phyloP scores from a whole-genome alignment of 2,329 filamentous ascomycete genomes.

The Monilinia vaccinii-corymbosi region DNA sequence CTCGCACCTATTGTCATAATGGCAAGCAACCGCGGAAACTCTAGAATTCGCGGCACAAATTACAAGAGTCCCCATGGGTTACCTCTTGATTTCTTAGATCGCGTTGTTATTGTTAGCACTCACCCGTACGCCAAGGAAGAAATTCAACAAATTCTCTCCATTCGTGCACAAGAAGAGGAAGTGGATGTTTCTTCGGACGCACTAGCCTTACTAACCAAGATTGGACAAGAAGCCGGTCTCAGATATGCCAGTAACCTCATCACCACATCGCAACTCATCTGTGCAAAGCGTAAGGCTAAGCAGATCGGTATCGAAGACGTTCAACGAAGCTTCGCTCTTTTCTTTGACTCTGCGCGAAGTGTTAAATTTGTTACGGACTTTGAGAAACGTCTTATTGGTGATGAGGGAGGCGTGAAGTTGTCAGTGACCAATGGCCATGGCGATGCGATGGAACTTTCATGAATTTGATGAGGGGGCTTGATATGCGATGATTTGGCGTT shows the following conservation, averaged over 20 bases:
- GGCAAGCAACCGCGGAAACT: constrained; percentile 91
- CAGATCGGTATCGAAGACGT: constrained; percentile 83
- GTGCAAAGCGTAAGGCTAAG: constrained; percentile 75
- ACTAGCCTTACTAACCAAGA: constrained; percentile 87
- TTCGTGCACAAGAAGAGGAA: constrained; percentile 92
- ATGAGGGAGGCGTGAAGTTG: constrained; percentile 73
- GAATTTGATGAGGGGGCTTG: constrained; percentile 7
- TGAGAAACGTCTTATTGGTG: constrained; percentile 87
- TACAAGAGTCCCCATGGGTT: constrained; percentile 91
- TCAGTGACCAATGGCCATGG: constrained; percentile 45
- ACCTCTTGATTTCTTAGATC: constrained; percentile 90
- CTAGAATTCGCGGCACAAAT: constrained; percentile 85
- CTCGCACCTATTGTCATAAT: constrained; percentile 97
- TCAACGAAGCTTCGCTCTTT: constrained; percentile 85
- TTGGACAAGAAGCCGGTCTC: constrained; percentile 83
- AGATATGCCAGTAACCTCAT: constrained; percentile 98
- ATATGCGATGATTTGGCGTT: constrained; percentile 2
- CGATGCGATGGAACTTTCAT: constrained; percentile 55
- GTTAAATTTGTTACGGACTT: constrained; percentile 85
- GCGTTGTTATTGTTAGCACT: constrained; percentile 93
- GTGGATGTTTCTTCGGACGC: constrained; percentile 86
- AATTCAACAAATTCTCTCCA: constrained; percentile 83
- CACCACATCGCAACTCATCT: constrained; percentile 82
- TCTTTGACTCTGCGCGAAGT: constrained; percentile 83
- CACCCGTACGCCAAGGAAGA: constrained; percentile 75